Conservation (phyloP, 345 rosid species). For the Gossypium turneri region DNA sequence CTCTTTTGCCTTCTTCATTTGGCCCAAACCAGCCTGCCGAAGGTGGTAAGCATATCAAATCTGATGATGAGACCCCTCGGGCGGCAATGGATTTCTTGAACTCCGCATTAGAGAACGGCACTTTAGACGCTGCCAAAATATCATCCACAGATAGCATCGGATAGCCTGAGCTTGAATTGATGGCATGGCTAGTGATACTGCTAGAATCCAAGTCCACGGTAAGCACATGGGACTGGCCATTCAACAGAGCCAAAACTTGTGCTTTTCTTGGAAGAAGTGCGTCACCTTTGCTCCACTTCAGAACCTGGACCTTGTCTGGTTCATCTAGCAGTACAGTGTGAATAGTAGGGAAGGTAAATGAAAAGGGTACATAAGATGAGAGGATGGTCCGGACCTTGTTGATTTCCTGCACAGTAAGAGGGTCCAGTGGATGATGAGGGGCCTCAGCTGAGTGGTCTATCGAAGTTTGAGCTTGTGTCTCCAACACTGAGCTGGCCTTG, state of each 20-base stretch:
- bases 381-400: constrained; percentile 37
- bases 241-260: constrained; percentile 24
- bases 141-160: constrained; percentile 39
- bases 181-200: constrained; percentile 25
- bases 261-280: constrained; percentile 44
- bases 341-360: constrained; percentile 26
- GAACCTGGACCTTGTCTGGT: constrained; percentile 41
- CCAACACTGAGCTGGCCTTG: too few species aligned
- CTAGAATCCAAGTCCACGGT: constrained; percentile 38
- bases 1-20: constrained; percentile 43
- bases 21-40: constrained; percentile 52
- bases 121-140: constrained; percentile 22
- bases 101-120: constrained; percentile 28
- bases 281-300: constrained; percentile 36
- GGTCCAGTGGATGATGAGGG: constrained; percentile 48
- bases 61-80: constrained; percentile 35
- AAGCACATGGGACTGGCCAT: constrained; percentile 31
- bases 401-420: constrained; percentile 45
- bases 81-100: constrained; percentile 32
- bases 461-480: not conserved
- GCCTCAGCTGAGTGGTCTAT: constrained; percentile 16
- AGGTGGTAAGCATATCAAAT: constrained; percentile 31
- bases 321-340: constrained; percentile 43
- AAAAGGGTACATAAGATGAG: constrained; percentile 50
- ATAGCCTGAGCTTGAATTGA: constrained; percentile 36